Evolutionary conservation across 2,329 filamentous ascomycete species (phyloP).

Genomic region (Cladobotryum mycophilum): DNA sequence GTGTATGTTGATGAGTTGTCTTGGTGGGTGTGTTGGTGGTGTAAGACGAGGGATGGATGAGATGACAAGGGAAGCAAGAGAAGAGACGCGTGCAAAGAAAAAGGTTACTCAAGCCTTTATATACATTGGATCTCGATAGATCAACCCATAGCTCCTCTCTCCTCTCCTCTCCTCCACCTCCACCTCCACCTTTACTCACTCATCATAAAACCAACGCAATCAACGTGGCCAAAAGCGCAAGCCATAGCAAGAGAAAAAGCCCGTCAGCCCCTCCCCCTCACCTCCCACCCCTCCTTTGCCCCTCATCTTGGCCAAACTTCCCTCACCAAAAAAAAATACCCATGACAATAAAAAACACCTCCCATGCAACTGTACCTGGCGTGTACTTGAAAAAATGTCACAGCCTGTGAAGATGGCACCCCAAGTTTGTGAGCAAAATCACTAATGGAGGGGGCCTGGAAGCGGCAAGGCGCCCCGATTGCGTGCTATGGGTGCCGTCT

Average conservation of each 20-base stretch:
- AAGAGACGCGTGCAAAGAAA: not conserved
- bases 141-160: slow-evolving; percentile 1
- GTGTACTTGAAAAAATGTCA: too few relatives aligned
- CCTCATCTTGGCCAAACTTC: not conserved
- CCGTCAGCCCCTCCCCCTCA: slow-evolving; percentile 7
- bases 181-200: not conserved
- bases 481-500: slow-evolving; percentile 21
- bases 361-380: too few relatives aligned
- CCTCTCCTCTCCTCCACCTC: not conserved
- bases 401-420: too few relatives aligned
- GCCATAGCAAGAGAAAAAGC: slow-evolving; percentile 3
- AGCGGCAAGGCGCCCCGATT: slow-evolving; percentile 19
- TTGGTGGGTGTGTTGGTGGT: not conserved
- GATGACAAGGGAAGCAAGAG: not conserved
- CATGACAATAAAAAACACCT: not conserved
- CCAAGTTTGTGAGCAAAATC: too few relatives aligned
- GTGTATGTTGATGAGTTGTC: slow-evolving; percentile 7
- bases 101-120: not conserved
- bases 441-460: slow-evolving; percentile 3
- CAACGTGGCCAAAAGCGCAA: slow-evolving; percentile 10
- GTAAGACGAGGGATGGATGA: slow-evolving; percentile 3
- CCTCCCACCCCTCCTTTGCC: slow-evolving; percentile 1
- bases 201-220: slow-evolving; percentile 5
- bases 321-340: not conserved
- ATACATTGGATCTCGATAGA: not conserved